These are phyloP conservation scores for Adansonia digitata DNA, from an alignment of 345 rosid genomes.

Conservation along the genomic window DNA sequence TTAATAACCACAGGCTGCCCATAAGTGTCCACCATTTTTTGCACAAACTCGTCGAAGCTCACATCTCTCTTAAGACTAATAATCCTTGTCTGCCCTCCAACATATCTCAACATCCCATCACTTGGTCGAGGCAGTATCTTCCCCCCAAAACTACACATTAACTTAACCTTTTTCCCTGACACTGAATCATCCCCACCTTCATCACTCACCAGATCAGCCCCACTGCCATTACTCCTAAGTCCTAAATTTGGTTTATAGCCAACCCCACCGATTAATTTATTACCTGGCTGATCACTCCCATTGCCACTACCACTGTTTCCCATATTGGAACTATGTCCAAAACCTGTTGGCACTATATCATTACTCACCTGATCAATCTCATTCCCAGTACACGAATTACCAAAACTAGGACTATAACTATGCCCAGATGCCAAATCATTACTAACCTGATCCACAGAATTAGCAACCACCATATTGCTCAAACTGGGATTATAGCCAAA, in stretches of 20 bases:
- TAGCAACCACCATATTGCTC: slow-evolving; percentile 40
- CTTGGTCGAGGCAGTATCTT: slow-evolving; percentile 76
- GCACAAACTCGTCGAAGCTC: slow-evolving; percentile 44
- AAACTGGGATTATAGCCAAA: slow-evolving; percentile 30
- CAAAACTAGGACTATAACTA: slow-evolving; percentile 26
- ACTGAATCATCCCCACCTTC: slow-evolving; percentile 54
- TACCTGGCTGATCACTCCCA: slow-evolving; percentile 36
- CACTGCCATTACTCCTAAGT: slow-evolving; percentile 30
- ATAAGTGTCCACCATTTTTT: slow-evolving; percentile 48
- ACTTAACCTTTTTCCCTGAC: slow-evolving; percentile 57
- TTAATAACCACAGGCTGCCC: slow-evolving; percentile 59
- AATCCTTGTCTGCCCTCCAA: slow-evolving; percentile 72
- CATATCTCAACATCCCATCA: slow-evolving; percentile 69
- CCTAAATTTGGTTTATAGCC: slow-evolving; percentile 23
- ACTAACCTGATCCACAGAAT: slow-evolving; percentile 42
- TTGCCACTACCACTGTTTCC: slow-evolving; percentile 30
- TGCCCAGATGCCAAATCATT: slow-evolving; percentile 30
- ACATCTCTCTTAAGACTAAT: slow-evolving; percentile 52
- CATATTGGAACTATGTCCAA: slow-evolving; percentile 19
- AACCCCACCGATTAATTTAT: slow-evolving; percentile 17
- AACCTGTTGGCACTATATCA: slow-evolving; percentile 13
- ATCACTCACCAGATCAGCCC: slow-evolving; percentile 40
- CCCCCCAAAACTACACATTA: slow-evolving; percentile 74
- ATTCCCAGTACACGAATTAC: slow-evolving; percentile 22
- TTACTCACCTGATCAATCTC: slow-evolving; percentile 17